Evolutionary conservation across 306 rosid genomes (phyloP), one percentile per base, ranked within the genome.

Genomic region (Benincasa hispida): DNA sequence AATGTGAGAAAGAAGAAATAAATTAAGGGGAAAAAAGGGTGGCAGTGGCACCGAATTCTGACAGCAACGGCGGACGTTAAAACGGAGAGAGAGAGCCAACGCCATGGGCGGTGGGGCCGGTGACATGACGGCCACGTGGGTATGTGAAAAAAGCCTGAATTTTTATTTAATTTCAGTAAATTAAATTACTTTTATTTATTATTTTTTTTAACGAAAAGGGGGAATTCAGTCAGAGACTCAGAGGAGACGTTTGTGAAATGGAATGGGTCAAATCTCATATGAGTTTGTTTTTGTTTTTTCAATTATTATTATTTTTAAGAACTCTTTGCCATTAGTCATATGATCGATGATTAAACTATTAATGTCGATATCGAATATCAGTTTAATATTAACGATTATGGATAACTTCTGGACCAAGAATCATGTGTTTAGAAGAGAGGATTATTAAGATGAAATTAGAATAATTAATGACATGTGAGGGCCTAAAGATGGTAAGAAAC

Each of bases 91-190:
- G 72, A 77, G 75, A 55, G 87, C 78, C 79, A 81, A 78, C 61
- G 72, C 84, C 65, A 81, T 80, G 88, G 84, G 79, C 57, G 22
- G 81, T 78, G 74, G 88, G 88, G 85, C 75, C 51, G 9, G 65
- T 78, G 88, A 86, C 78, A 75, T 83, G 88, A 83, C 88, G 47
- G 81, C 83, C 86, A 86, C 88, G 82, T 80, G 88, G 82, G 42
- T 48, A 24, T 83, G 86, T 18, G 68, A 28, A 60, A 28, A 60
- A 30, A 60, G 54, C 18, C 18, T 13, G n/a, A 48, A 15, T 48
- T 15, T 47, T 48, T 48, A 14, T 45, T 45, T 41, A 45, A 10
- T 1, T 45, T 10, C 13, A 13, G 53, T 13, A 47, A 47, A 47
- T 41, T 41, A 41, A n/a, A n/a, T n/a, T n/a, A n/a, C n/a, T n/a